Evolutionary conservation across 805 yeast species (phyloP).

Genomic region (Starmerella roubikii): DNA sequence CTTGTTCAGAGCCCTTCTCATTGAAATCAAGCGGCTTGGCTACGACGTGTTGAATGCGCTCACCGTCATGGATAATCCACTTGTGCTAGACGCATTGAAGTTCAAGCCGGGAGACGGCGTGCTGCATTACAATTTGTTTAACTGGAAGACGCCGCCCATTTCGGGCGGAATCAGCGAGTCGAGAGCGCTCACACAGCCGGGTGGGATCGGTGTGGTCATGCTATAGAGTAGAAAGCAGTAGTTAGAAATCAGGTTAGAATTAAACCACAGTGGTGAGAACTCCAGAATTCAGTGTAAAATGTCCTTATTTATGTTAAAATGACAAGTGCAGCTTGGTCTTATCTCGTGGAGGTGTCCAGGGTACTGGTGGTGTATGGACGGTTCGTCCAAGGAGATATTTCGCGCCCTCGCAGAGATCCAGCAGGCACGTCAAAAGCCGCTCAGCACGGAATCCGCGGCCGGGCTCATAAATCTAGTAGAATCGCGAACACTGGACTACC

Average conservation of each 20-base stretch:
- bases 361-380: too few species aligned
- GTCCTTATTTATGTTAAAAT: not conserved
- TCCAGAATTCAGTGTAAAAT: too few species aligned
- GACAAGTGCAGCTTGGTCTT: too few species aligned
- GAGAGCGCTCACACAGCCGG: conserved; percentile 41
- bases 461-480: not conserved
- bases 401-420: too few species aligned
- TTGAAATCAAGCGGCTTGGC: conserved; percentile 49
- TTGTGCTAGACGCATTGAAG: conserved; percentile 67
- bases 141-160: conserved; percentile 70
- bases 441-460: too few species aligned
- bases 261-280: too few species aligned
- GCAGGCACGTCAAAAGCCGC: too few species aligned
- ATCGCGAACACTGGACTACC: not conserved
- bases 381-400: too few species aligned
- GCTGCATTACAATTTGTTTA: conserved; percentile 81
- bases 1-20: conserved; percentile 60
- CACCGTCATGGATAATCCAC: conserved; percentile 76
- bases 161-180: conserved; percentile 60
- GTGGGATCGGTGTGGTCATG: conserved; percentile 87
- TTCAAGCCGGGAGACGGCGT: conserved; percentile 92
- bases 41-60: conserved; percentile 92
- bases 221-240: conserved; percentile 29
- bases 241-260: not conserved
- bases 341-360: too few species aligned